Evolutionary conservation across 306 rosid species (phyloP), one percentile per base, ranked within the genome.

Genomic region (Argentina anserina): DNA sequence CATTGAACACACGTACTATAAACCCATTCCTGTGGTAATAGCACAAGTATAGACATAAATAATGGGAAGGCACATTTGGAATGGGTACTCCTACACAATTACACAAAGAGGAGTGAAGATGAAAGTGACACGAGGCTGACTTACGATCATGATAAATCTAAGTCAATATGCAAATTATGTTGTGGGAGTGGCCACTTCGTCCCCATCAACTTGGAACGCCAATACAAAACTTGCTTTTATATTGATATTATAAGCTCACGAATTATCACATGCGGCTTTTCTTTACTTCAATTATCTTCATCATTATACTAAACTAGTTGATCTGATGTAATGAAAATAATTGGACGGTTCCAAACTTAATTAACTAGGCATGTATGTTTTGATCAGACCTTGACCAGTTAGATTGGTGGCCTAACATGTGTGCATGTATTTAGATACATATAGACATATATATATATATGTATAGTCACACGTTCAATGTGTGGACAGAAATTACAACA

Each of bases 291-390:
- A 14, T 4, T 49, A 49, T 49, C 49, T 8, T 33, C 75, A 75
- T 78, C 26, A 26, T 64, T 28, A 49, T 62, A 52, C 56, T 21
- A 75, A 47, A 55, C 15, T 46, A 46, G 52, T 15, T 46, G 5
- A 46, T 46, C 52, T 78, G 5, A 46, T 46, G n/a, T 78, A 42
- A 42, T 64, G 69, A 49, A 68, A 63, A 33, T 33, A 36, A 29
- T 67, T 78, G 87, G 90, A 53, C 90, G 83, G 90, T 79, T 88
- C 81, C 87, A 70, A 87, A 83, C 71, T 37, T 23, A 53, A 10
- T 37, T 23, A 53, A 10, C 29, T 3, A 23, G 17, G 13, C 15
- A 23, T 15, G 68, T 50, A 72, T 33, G 62, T 59, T 59, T 64
- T 78, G 12, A 8, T 37, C 43, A 36, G 26, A 29, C 34, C 62